Percentiles rank a stretch among this genome's conserved stretches.
These are phyloP conservation scores for Salvia miltiorrhiza DNA, from an alignment of 257 asterid genomes.

Conservation along the genomic window DNA sequence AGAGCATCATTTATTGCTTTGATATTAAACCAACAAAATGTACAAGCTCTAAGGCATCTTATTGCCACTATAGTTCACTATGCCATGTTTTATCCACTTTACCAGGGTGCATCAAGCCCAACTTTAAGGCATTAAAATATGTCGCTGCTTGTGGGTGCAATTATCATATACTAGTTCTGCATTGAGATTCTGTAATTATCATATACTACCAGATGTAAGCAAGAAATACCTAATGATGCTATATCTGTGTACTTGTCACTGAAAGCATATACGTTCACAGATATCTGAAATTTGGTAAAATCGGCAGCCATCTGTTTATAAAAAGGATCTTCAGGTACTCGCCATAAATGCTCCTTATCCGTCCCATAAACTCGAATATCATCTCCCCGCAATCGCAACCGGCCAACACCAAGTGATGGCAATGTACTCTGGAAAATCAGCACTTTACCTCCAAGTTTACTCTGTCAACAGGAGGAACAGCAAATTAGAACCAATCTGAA, in stretches of 20 bases:
- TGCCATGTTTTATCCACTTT: slow-evolving; percentile 7
- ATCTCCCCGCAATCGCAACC: slow-evolving; percentile 81
- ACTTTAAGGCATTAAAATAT: not conserved
- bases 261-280: slow-evolving; percentile 86
- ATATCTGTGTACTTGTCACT: slow-evolving; percentile 82
- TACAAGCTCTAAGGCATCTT: not conserved
- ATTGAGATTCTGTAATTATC: not conserved
- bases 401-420: slow-evolving; percentile 89
- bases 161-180: too few relatives aligned
- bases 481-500: slow-evolving; percentile 17
- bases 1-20: not conserved
- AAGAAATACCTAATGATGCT: slow-evolving; percentile 71
- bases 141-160: not conserved
- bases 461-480: slow-evolving; percentile 45
- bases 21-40: not conserved
- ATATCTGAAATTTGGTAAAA: slow-evolving; percentile 81
- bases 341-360: slow-evolving; percentile 70
- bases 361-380: slow-evolving; percentile 80
- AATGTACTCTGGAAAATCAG: slow-evolving; percentile 80
- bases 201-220: not conserved
- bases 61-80: not conserved
- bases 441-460: slow-evolving; percentile 86
- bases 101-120: not conserved
- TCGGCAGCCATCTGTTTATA: slow-evolving; percentile 99
- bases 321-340: slow-evolving; percentile 86